These are phyloP conservation scores for Talaromyces trachyspermus DNA, from an alignment of 495 filamentous ascomycete species.

Conservation along the genomic window DNA sequence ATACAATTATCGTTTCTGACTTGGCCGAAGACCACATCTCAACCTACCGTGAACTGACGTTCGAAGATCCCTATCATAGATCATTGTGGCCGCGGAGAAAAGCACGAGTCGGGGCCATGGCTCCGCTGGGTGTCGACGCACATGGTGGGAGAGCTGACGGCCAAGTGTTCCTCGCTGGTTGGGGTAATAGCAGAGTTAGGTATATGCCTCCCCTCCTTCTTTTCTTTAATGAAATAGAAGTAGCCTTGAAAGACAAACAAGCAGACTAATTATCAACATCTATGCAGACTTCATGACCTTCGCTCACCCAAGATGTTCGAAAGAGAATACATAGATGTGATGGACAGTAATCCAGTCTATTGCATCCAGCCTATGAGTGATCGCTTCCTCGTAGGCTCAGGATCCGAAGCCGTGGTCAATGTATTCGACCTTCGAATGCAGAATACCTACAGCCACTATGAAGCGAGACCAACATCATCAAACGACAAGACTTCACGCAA, in stretches of 20 bases:
- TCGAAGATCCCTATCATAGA: slow-evolving; percentile 12
- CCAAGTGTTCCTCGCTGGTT: slow-evolving; percentile 53
- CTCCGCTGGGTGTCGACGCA: slow-evolving; percentile 34
- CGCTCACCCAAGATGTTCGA: slow-evolving; percentile 44
- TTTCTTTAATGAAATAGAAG: neutral
- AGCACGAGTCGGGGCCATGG: slow-evolving; percentile 42
- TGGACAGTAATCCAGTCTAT: slow-evolving; percentile 52
- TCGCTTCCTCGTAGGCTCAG: slow-evolving; percentile 50
- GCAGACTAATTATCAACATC: slow-evolving; percentile 2
- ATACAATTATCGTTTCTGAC: slow-evolving; percentile 44
- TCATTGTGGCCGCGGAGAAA: slow-evolving; percentile 15
- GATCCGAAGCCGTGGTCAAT: slow-evolving; percentile 51
- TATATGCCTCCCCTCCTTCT: slow-evolving; percentile 15
- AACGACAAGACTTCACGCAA: neutral
- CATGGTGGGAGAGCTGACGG: slow-evolving; percentile 23
- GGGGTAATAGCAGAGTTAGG: slow-evolving; percentile 52
- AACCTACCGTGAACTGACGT: slow-evolving; percentile 25
- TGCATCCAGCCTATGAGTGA: slow-evolving; percentile 50
- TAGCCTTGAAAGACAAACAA: too few relatives aligned
- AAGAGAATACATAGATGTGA: slow-evolving; percentile 45
- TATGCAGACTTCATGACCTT: slow-evolving; percentile 56
- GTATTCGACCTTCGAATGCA: slow-evolving; percentile 58
- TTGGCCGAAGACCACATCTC: slow-evolving; percentile 34
- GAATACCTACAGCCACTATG: slow-evolving; percentile 36
- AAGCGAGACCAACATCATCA: slow-evolving; percentile 13